Base-by-base conservation (phyloP, 2,329 filamentous ascomycete species). In the Beauveria scarabaeidicola region DNA sequence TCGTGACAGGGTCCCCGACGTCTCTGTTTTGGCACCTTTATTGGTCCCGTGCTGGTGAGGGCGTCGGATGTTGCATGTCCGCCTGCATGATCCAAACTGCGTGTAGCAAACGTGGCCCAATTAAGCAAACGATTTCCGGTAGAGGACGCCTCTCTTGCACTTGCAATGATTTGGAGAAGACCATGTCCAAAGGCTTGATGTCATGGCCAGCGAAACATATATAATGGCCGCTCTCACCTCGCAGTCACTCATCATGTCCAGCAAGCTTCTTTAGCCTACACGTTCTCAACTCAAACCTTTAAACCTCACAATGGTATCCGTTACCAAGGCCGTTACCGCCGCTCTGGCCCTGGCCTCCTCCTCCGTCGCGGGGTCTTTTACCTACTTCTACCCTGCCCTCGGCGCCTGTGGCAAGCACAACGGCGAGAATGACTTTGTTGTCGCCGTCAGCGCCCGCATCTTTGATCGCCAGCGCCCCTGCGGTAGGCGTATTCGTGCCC, bases 341-440 rank as follows among this genome's bases (percentile, higher is more conserved):
- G 51, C 69, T 29, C 55, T 66, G 32, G 62, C 63, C 29, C 25
- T 53, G 3, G 36, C 63, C 29, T 25, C 41, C 21, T 21, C 48
- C 55, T 9, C 38, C 38, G 7, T 48, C 40, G 25, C 23, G 3
- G 66, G 66, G 43, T 51, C 52, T 23, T 17, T 59, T 19, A 59
- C 56, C 47, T 92, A 85, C 74, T 92, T 88, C 70, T 74, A 76
- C 19, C 82, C 87, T 0, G 76, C 72, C 3, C 77, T 90, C 4
- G 89, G 89, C 13, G 85, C 88, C 0, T 93, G 90, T 68, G 89
- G 89, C 5, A 71, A 80, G 36, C 77, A 73, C 1, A 83, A 81
- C 57, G 71, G 68, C 1, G 74, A 77, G 8, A 72, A 69, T 8
- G 86, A 91, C 60, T 68, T 79, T 60, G 81, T 92, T 44, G 86